Base-by-base conservation (phyloP, 2,329 filamentous ascomycete species). In the Alternaria incomplexa region DNA sequence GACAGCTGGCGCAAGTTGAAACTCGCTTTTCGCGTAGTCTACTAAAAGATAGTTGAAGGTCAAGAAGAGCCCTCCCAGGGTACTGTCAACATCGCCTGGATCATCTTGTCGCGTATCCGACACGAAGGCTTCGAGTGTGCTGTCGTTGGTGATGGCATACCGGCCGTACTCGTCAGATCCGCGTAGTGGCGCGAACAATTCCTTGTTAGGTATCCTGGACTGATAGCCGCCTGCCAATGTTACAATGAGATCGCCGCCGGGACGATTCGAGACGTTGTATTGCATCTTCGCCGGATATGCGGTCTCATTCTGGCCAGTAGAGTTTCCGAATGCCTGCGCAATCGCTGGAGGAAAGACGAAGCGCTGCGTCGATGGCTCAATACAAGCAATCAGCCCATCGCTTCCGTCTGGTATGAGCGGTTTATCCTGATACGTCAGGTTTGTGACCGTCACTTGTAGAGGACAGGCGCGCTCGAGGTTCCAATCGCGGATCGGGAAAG, bases 31-130 rank as follows among this genome's bases (percentile, higher is more conserved):
- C 5, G 52, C 58, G 36, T 64, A 64, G 48, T 64, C 59, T 25
- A 64, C 62, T 11, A 62, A 22, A 12, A 64, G 48, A 23, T 64
- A 64, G 20, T 64, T 64, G 59, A 64, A 64, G 4, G 62, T 64
- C 13, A 64, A 40, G 54, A 64, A 64, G 25, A 64, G 46, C 7
- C 36, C 59, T 22, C 62, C 62, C 11, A 64, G 36, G n/a, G 40
- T 48, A 12, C 30, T 40, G 6, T 55, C 45, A 6, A 62, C 62
- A n/a, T 61, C 47, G 5, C 43, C 30, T 7, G 62, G 59, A 32
- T 58, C 43, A 12, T 12, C 17, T 8, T 53, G n/a, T 40, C 62
- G 58, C 23, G 48, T 64, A 48, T 64, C 62, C 3, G 52, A 36
- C 36, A 64, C 43, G 8, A 53, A 61, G 7, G 62, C 62, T 44